Conservation (phyloP, 495 filamentous ascomycete species). For the Daldinia concentrica region DNA sequence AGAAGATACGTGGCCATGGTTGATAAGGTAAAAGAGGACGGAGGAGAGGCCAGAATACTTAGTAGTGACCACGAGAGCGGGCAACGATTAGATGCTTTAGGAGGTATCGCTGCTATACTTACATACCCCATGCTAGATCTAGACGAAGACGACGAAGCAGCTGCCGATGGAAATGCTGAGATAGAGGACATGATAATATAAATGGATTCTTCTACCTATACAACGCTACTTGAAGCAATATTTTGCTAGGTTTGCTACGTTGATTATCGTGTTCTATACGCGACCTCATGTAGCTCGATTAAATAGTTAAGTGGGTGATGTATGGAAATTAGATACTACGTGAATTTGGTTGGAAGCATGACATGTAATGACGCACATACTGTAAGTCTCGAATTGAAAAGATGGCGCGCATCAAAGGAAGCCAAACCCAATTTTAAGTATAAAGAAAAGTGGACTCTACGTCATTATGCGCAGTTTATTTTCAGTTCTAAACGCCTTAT, state of each 20-base stretch:
- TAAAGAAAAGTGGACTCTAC: not conserved
- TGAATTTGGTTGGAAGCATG: constrained; percentile 1
- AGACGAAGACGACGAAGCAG: constrained; percentile 62
- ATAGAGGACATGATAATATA: constrained; percentile 50
- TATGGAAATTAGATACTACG: not conserved
- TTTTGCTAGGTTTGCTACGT: not conserved
- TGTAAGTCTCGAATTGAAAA: not conserved
- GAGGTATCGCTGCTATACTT: constrained; percentile 87
- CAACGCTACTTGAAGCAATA: not conserved
- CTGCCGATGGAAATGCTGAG: constrained; percentile 34
- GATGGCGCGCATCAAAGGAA: not conserved
- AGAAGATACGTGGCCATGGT: constrained; percentile 86
- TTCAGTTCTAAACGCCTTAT: constrained; percentile 5
- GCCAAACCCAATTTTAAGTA: not conserved
- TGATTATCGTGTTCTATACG: not conserved
- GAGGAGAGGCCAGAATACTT: constrained; percentile 86
- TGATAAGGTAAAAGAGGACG: constrained; percentile 88
- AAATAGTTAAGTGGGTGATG: not conserved
- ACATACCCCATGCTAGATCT: constrained; percentile 86
- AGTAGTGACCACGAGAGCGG: constrained; percentile 97
- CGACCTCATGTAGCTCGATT: too few relatives aligned
- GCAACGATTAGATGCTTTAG: constrained; percentile 81
- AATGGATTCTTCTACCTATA: not conserved
- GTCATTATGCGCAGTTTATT: constrained; percentile 2
- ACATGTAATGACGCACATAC: constrained; percentile 29